Conservation (phyloP, 176 grass and related monocot genomes). For the Phoenix roebelenii region DNA sequence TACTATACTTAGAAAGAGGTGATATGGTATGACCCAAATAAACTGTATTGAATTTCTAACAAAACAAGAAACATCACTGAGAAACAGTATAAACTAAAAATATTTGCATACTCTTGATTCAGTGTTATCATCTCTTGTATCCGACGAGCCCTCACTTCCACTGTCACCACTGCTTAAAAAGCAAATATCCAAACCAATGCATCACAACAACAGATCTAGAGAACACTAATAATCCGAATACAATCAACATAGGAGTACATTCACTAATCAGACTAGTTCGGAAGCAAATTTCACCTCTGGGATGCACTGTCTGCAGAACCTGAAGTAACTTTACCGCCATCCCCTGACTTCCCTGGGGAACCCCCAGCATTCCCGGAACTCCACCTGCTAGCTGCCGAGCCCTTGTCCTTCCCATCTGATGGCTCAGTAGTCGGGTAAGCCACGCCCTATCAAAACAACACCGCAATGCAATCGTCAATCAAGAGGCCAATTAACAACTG, state of each 20-base stretch:
- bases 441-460: conserved; percentile 28
- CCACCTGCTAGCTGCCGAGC: conserved; percentile 11
- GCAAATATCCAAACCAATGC: neutral
- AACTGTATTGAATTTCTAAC: too few relatives aligned
- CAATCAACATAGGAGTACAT: conserved; percentile 1
- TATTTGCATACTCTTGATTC: conserved; percentile 52
- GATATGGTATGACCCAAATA: too few relatives aligned
- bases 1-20: too few relatives aligned
- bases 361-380: conserved; percentile 45
- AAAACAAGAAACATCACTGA: too few relatives aligned
- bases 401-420: conserved; percentile 50
- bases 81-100: conserved; percentile 6
- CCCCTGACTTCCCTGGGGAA: conserved; percentile 26
- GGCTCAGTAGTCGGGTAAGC: conserved; percentile 43
- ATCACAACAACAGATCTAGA: conserved; percentile 7
- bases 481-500: neutral
- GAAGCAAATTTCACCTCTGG: conserved; percentile 31
- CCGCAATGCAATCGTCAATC: neutral
- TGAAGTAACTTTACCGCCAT: neutral
- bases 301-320: conserved; percentile 58
- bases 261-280: neutral
- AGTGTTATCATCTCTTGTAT: conserved; percentile 60
- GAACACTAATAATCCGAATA: neutral
- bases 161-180: conserved; percentile 41
- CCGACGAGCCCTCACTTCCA: conserved; percentile 72